Evolutionary conservation across 1,139 yeast genomes (phyloP).

Genomic region (Candida buenavistaensis): DNA sequence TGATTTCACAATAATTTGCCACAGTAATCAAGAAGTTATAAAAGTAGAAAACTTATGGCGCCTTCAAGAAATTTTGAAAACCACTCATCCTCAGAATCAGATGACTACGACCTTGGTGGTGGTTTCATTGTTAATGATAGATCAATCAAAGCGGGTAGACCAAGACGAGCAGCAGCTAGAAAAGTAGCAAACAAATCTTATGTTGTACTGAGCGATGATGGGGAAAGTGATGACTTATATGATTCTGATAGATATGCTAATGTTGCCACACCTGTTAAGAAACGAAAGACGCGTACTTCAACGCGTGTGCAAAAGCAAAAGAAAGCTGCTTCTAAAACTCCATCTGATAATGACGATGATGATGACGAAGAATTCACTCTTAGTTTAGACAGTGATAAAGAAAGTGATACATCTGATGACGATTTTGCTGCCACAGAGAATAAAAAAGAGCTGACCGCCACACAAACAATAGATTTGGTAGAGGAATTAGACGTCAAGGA

Average conservation of each 20-base stretch:
- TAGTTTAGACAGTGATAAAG: conserved; percentile 18
- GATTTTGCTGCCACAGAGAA: conserved; percentile 27
- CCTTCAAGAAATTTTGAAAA: conserved; percentile 6
- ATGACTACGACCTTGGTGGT: conserved; percentile 27
- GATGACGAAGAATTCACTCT: conserved; percentile 25
- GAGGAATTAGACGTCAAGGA: conserved; percentile 25
- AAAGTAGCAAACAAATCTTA: conserved; percentile 19
- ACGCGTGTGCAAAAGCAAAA: conserved; percentile 11
- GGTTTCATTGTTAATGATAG: conserved; percentile 47
- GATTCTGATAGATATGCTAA: conserved; percentile 16
- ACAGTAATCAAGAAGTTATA: neutral
- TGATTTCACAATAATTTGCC: no score
- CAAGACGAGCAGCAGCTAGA: conserved; percentile 18
- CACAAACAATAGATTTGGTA: conserved; percentile 18
- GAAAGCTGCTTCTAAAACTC: conserved; percentile 2
- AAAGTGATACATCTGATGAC: conserved; percentile 19
- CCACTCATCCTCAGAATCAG: conserved; percentile 13
- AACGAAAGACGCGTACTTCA: conserved; percentile 19
- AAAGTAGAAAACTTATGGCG: conserved; percentile 4
- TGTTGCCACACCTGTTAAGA: conserved; percentile 12
- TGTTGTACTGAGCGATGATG: conserved; percentile 21
- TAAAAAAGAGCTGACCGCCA: no score
- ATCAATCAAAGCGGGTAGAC: conserved; percentile 14
- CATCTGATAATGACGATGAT: conserved; percentile 10
- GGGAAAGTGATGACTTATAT: conserved; percentile 11